Conservation (phyloP, 1,139 yeast species). For the Citeromyces hawaiiensis region DNA sequence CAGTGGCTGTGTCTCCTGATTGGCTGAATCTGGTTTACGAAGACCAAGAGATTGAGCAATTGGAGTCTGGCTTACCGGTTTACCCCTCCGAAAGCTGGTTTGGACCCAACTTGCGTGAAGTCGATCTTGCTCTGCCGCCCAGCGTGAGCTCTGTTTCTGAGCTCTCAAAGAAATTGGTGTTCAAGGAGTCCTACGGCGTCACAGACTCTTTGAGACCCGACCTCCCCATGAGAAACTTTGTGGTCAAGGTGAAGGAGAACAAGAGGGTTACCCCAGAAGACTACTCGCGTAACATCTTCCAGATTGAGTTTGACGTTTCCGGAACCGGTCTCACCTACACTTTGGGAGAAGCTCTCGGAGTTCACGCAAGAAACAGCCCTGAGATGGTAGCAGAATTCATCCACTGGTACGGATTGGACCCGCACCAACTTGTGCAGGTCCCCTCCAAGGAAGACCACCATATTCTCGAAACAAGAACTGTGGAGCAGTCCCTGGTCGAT, state of each 20-base stretch:
- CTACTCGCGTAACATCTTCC: conserved; percentile 92
- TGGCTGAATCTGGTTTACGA: conserved; percentile 23
- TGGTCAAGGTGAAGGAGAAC: conserved; percentile 85
- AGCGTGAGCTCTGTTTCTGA: conserved; percentile 28
- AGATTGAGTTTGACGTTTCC: conserved; percentile 82
- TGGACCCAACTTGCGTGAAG: conserved; percentile 41
- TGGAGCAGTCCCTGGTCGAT: conserved; percentile 68
- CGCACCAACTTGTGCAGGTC: conserved; percentile 54
- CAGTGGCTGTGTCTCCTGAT: conserved; percentile 23
- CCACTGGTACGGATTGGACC: conserved; percentile 55
- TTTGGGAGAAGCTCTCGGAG: conserved; percentile 94
- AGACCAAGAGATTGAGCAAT: conserved; percentile 16
- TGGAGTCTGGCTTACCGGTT: conserved; percentile 22
- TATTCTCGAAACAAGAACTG: conserved; percentile 60
- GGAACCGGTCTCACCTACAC: conserved; percentile 88
- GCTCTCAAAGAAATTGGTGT: conserved; percentile 59
- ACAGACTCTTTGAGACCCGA: conserved; percentile 69
- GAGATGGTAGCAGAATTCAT: conserved; percentile 59
- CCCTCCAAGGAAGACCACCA: conserved; percentile 55
- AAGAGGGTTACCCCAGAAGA: conserved; percentile 85
- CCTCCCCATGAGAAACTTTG: conserved; percentile 70
- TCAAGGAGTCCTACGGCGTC: conserved; percentile 66
- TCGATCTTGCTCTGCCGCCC: conserved; percentile 25
- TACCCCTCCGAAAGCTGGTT: conserved; percentile 51
- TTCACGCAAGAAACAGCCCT: conserved; percentile 77